Base-by-base conservation (phyloP, 2,329 filamentous ascomycete species). In the Lachnellula cervina region DNA sequence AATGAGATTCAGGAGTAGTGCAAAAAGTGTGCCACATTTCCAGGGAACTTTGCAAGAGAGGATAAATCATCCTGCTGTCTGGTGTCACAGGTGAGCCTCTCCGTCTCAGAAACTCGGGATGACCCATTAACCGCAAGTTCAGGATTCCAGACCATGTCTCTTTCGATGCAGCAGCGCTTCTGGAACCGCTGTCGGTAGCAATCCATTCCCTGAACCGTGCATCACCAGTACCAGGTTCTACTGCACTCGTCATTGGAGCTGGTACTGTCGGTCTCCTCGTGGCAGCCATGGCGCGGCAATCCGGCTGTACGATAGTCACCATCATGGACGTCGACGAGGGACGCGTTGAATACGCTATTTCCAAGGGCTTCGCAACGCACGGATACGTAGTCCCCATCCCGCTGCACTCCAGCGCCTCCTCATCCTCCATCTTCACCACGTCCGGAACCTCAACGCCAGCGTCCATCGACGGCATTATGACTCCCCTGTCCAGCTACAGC, bases 261-360 rank as follows among this genome's bases (percentile, higher is more conserved):
- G 84, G 83, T 16, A 80, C 84, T 1, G 79, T 87, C 32, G 84
- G 84, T 1, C 72, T 87, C 3, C 72, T 87, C 45, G 84, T 81
- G 13, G 82, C 83, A 4, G 81, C 81, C 19, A 84, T 86, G 75
- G 82, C 83, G 4, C 73, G 80, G 28, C 78, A 82, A 63, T 80
- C 81, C 11, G 83, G 82, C 25, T 84, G 82, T 58, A 77, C 77
- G 1, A 73, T 76, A 35, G 77, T 87, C 23, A 82, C 80, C 3
- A 82, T 84, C 43, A 78, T 80, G 14, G 84, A 87, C 62, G 72
- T 87, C 11, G 80, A 84, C 57, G 74, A 75, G 37, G 79, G 80
- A 2, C 81, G 83, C 8, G 77, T 87, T 37, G 71, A 79, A 57
- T 86, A 85, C 64, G 83, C 81, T 9, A 62, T 84, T n/a, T 70